Evolutionary conservation across 352 stramenopile genomes (phyloP).

Genomic region (Globisporangium emineosum): DNA sequence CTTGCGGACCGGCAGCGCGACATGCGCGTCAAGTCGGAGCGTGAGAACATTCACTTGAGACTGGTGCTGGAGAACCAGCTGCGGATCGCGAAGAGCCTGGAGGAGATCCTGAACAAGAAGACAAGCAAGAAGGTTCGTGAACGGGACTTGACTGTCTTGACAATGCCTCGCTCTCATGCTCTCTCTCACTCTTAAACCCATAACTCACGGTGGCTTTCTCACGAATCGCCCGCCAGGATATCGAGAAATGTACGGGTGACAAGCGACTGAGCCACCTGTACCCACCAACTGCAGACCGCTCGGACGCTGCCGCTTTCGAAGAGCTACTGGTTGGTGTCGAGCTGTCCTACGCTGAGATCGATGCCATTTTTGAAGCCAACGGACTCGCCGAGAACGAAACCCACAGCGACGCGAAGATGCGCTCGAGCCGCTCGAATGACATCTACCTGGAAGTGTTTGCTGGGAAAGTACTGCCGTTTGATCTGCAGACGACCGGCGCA

Average conservation of each 20-base stretch:
- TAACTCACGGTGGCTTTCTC: too few species aligned
- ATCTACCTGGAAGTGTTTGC: slow-evolving; percentile 40
- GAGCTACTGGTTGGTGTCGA: slow-evolving; percentile 1
- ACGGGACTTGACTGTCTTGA: not conserved
- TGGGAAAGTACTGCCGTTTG: slow-evolving; percentile 36
- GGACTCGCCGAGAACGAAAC: slow-evolving; percentile 1
- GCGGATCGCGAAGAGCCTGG: slow-evolving; percentile 41
- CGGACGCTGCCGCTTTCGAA: not conserved
- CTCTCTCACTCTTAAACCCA: too few species aligned
- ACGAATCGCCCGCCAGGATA: not conserved
- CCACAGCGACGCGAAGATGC: not conserved
- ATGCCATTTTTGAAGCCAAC: not conserved
- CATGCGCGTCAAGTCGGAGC: slow-evolving; percentile 20
- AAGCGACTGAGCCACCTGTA: not conserved
- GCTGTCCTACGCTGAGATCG: not conserved
- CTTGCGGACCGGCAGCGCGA: slow-evolving; percentile 1
- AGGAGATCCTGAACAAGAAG: slow-evolving; percentile 38
- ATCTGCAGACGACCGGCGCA: slow-evolving; percentile 27
- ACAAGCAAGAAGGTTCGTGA: not conserved
- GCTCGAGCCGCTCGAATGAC: slow-evolving; percentile 4
- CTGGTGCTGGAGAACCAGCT: slow-evolving; percentile 46
- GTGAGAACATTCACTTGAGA: slow-evolving; percentile 51
- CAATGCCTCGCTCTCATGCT: too few species aligned
- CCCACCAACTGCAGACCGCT: not conserved
- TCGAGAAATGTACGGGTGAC: not conserved